Conservation (phyloP, 1,284 basidiomycete genomes). For the Microstroma glucosiphilum region DNA sequence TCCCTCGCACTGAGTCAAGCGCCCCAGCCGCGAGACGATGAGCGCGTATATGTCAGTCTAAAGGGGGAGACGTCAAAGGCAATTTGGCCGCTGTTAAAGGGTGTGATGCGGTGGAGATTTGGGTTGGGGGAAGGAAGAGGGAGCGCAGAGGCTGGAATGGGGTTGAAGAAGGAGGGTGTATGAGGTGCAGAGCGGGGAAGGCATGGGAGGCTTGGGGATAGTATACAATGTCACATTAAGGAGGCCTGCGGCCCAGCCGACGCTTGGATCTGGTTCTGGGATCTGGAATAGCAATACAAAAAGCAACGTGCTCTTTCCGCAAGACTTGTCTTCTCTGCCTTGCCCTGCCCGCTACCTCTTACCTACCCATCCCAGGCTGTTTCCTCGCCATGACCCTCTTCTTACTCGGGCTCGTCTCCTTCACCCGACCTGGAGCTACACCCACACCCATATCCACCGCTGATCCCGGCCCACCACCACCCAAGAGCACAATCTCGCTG, state of each 20-base stretch:
- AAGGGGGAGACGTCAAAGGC: slow-evolving; percentile 79
- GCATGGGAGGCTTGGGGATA: not conserved
- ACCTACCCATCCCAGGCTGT: not conserved
- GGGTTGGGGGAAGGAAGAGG: not conserved
- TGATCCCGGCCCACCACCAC: too few relatives aligned
- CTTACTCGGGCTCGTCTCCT: slow-evolving; percentile 1
- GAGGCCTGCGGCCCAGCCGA: too few relatives aligned
- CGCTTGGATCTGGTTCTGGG: too few relatives aligned
- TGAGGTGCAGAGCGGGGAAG: not conserved
- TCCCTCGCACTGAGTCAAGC: slow-evolving; percentile 18
- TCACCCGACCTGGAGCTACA: too few relatives aligned
- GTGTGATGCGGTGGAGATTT: slow-evolving; percentile 52
- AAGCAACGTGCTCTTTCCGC: not conserved
- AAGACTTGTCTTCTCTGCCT: not conserved
- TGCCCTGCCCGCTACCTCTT: not conserved
- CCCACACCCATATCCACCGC: not conserved
- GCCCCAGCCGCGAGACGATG: slow-evolving; percentile 7
- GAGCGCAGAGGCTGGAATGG: not conserved
- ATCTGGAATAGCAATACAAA: not conserved
- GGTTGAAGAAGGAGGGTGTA: not conserved
- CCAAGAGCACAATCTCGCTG: too few relatives aligned
- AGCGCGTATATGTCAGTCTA: slow-evolving; percentile 63
- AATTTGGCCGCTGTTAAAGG: slow-evolving; percentile 78
- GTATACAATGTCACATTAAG: not conserved
- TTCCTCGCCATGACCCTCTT: not conserved